These are phyloP conservation scores for Didymella arachidicola DNA, from an alignment of 2,329 filamentous ascomycete species.

Conservation along the genomic window DNA sequence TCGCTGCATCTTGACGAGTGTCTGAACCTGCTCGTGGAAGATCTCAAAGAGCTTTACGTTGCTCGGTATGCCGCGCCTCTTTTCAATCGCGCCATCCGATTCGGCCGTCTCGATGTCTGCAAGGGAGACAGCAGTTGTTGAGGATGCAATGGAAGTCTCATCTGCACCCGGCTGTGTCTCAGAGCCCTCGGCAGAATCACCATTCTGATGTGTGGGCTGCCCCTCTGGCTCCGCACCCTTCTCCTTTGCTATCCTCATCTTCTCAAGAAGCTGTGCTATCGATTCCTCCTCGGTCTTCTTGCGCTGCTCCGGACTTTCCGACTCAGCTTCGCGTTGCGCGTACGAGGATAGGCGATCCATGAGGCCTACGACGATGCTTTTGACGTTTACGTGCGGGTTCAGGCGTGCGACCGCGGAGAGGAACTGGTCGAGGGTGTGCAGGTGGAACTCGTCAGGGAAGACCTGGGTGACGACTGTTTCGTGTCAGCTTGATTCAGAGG, in stretches of 20 bases:
- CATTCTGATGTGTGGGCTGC: slow-evolving; percentile 44
- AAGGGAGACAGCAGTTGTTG: slow-evolving; percentile 38
- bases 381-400: slow-evolving; percentile 97
- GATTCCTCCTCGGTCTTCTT: slow-evolving; percentile 86
- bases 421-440: slow-evolving; percentile 95
- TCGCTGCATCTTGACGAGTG: slow-evolving; percentile 88
- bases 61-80: slow-evolving; percentile 68
- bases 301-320: slow-evolving; percentile 73
- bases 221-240: slow-evolving; percentile 40
- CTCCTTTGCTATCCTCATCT: slow-evolving; percentile 73
- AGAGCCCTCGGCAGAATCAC: slow-evolving; percentile 42
- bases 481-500: slow-evolving; percentile 32
- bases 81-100: slow-evolving; percentile 55
- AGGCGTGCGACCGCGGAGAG: slow-evolving; percentile 90
- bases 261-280: slow-evolving; percentile 77
- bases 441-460: slow-evolving; percentile 97
- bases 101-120: slow-evolving; percentile 51
- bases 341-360: slow-evolving; percentile 97
- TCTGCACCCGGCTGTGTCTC: slow-evolving; percentile 36
- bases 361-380: slow-evolving; percentile 94
- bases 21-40: slow-evolving; percentile 95
- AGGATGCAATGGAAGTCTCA: slow-evolving; percentile 40
- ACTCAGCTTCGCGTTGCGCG: slow-evolving; percentile 84
- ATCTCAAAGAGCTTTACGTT: slow-evolving; percentile 94
- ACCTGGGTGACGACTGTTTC: slow-evolving; percentile 91